Base-by-base conservation (phyloP, 1,284 basidiomycete species). In the Fomitopsis schrenkii region DNA sequence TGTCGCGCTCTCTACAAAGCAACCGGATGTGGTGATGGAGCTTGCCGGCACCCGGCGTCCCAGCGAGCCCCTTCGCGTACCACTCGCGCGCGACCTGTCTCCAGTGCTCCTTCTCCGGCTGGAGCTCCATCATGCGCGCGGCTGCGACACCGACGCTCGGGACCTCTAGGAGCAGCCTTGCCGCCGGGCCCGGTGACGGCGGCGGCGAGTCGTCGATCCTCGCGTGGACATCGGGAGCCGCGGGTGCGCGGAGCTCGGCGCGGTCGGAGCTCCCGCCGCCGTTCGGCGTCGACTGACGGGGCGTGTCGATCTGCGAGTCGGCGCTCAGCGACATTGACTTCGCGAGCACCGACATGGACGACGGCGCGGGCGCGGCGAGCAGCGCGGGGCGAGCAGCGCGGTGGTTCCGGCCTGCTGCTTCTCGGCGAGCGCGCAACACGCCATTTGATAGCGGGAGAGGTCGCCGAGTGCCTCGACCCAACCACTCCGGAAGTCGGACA, bases 391-490 rank as follows among this genome's bases (percentile, higher is more conserved):
- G 41, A 86, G 79, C 2, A 50, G 26, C 15, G 48, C 30, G 7
- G 72, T 76, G 66, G 65, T 75, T 68, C 59, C 75, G 65, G 67
- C 74, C 68, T 68, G 79, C 73, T 74, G 72, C 19, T 63, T 64
- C n/a, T 82, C 80, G 28, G 88, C 77, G 78, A 89, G 83, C 36
- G 84, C 84, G 40, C 86, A 92, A n/a, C 97, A 92, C 3, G 91
- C 90, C 93, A 98, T 97, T 55, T 93, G 85, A 73, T 97, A 98
- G 33, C 96, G 83, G 0, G 97, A 95, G 38, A 99, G 83, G 75
- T 98, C 96, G 28, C 97, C 97, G 14, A 99, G 86, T 5, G 95
- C 94, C 74, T 99, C 96, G 58, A 98, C 87, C 95, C 97, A 99
- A 1, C 88, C 88, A 1, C 85, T 80, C 61, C 89, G 87, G 78